Evolutionary conservation across 139 green algal genomes (phyloP).

Genomic region (Chlamydomonas asymmetrica): DNA sequence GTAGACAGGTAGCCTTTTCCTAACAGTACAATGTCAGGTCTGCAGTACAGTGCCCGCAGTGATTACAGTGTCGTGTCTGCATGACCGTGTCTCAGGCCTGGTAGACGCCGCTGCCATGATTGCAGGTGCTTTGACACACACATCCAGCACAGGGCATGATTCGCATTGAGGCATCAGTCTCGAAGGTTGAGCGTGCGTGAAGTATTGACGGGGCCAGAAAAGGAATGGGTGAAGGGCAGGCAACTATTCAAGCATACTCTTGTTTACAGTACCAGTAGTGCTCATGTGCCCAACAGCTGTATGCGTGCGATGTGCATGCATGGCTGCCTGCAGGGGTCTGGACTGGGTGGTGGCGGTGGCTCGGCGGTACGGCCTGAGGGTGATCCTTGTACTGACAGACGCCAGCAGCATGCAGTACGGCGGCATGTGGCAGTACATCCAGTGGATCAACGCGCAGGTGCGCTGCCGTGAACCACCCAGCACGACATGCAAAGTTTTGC

Average conservation of each 20-base stretch:
- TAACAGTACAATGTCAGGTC: neutral
- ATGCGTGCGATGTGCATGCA: neutral
- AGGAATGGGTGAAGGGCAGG: neutral
- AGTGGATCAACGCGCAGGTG: slow-evolving; percentile 18
- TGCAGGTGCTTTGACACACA: no score
- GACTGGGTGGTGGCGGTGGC: slow-evolving; percentile 45
- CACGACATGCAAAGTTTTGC: no score
- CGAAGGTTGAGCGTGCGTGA: neutral
- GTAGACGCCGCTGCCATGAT: no score
- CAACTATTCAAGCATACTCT: neutral
- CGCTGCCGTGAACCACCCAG: no score
- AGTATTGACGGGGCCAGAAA: neutral
- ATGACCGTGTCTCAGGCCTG: no score
- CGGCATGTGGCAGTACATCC: slow-evolving; percentile 49
- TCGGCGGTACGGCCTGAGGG: slow-evolving; percentile 31
- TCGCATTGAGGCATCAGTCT: neutral
- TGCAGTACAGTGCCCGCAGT: neutral
- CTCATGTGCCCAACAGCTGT: neutral
- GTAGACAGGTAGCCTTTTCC: neutral
- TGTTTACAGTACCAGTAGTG: neutral
- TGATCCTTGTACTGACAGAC: slow-evolving; percentile 59
- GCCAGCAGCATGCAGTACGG: slow-evolving; percentile 28
- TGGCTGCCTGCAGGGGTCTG: slow-evolving; percentile 12
- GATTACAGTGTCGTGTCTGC: neutral
- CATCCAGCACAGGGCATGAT: neutral